Conservation (phyloP, 2,329 filamentous ascomycete species). For the Exophiala sideris region DNA sequence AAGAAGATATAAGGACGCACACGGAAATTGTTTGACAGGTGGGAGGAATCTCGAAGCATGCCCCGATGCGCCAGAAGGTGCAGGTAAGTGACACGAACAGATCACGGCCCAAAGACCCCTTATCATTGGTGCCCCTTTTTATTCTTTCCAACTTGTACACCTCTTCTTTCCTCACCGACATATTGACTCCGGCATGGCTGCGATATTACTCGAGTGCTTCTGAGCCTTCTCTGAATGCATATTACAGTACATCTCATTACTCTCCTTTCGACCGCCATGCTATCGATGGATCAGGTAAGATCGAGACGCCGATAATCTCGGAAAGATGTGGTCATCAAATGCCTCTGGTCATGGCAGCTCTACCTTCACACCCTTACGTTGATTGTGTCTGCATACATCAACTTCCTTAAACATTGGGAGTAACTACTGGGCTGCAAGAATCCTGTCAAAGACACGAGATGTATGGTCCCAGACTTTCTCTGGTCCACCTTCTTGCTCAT, state of each 20-base stretch:
- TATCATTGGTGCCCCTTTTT: no score
- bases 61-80: not conserved
- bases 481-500: conserved; percentile 29
- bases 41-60: not conserved
- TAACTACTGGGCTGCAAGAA: not conserved
- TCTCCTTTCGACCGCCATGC: no score
- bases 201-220: not conserved
- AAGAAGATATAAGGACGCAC: not conserved
- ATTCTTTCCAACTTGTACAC: not conserved
- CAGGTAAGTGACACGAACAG: not conserved
- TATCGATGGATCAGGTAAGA: no score
- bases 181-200: not conserved
- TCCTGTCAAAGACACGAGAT: not conserved
- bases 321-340: no score
- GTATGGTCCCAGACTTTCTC: conserved; percentile 33
- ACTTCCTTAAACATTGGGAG: no score
- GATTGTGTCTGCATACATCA: no score
- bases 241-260: no score
- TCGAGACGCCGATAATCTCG: no score
- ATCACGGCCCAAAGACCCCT: not conserved
- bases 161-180: not conserved
- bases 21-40: conserved; percentile 2
- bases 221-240: no score
- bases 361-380: no score
- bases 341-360: no score